Evolutionary conservation across 768 basidiomycete species (phyloP).

Genomic region (Leccinum obscurum): DNA sequence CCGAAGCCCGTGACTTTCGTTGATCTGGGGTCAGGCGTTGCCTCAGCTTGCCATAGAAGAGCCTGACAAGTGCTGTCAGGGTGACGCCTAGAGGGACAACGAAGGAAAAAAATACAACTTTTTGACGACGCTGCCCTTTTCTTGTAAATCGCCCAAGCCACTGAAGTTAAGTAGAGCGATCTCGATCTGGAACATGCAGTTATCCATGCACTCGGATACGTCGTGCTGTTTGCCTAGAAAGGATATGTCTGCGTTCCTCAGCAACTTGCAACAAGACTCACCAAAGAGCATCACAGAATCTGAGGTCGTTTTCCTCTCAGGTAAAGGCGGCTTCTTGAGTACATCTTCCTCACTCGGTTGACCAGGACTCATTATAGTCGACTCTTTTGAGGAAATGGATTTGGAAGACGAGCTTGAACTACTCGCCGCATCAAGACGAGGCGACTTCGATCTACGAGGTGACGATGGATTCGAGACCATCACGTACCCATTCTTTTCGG

Average conservation of each 20-base stretch:
- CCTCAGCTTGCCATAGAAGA: slow-evolving; percentile 89
- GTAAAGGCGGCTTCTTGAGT: slow-evolving; percentile 54
- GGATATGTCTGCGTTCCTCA: slow-evolving; percentile 2
- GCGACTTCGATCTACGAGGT: slow-evolving; percentile 37
- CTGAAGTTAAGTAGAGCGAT: slow-evolving; percentile 82
- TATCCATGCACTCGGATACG: slow-evolving; percentile 98
- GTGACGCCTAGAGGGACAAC: not conserved
- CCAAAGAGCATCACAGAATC: slow-evolving; percentile 92
- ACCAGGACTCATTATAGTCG: slow-evolving; percentile 27
- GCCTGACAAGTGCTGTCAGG: slow-evolving; percentile 38
- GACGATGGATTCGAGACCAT: slow-evolving; percentile 40
- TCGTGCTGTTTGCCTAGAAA: slow-evolving; percentile 89
- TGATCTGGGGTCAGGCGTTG: slow-evolving; percentile 50
- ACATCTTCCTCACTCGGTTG: slow-evolving; percentile 24
- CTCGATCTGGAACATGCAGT: slow-evolving; percentile 98
- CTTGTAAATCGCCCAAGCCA: slow-evolving; percentile 37
- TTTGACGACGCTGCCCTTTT: slow-evolving; percentile 82
- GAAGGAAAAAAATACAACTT: slow-evolving; percentile 44
- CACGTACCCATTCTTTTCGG: slow-evolving; percentile 46
- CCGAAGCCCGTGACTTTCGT: slow-evolving; percentile 47
- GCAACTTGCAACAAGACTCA: slow-evolving; percentile 35
- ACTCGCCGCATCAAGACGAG: slow-evolving; percentile 30
- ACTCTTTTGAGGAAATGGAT: slow-evolving; percentile 30
- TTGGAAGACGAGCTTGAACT: slow-evolving; percentile 32
- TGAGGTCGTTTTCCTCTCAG: slow-evolving; percentile 54